These are phyloP conservation scores for Mortierella claussenii DNA, from an alignment of 192 early-diverging fungal genomes.

Conservation along the genomic window DNA sequence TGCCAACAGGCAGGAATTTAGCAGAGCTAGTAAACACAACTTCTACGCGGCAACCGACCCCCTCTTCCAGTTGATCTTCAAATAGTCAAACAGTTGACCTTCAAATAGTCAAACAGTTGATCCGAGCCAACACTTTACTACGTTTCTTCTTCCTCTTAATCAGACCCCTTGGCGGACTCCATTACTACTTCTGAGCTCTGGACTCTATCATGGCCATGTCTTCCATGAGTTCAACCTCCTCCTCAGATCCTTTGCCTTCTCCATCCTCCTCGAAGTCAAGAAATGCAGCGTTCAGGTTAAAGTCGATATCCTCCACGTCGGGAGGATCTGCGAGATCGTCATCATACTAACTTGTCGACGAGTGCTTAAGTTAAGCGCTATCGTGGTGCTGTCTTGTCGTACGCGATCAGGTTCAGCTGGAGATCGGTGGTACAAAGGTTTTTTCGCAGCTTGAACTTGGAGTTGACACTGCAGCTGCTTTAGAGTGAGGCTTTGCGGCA, in stretches of 20 bases:
- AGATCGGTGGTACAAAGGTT: constrained; percentile 3
- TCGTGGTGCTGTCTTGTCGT: not conserved
- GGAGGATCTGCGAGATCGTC: not conserved
- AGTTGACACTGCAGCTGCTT: no score
- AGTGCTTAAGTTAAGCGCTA: not conserved
- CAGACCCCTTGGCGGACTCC: not conserved
- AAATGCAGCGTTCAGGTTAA: not conserved
- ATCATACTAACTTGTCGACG: not conserved
- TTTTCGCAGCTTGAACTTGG: not conserved
- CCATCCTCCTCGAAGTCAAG: not conserved
- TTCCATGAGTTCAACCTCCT: not conserved
- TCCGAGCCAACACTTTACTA: no score
- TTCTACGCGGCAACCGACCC: not conserved
- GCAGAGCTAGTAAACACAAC: not conserved
- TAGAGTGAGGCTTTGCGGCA: not conserved
- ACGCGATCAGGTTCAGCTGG: not conserved
- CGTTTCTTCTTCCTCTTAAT: not conserved
- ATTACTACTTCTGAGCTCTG: not conserved
- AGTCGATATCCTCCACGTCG: not conserved
- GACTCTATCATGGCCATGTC: not conserved
- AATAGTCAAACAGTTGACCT: no score
- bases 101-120: no score
- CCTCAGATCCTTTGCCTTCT: not conserved
- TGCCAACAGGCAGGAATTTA: not conserved
- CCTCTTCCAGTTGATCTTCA: constrained; percentile 5